Conservation (phyloP, 371 early-diverging fungal genomes). For the Saksenaea oblongispora region DNA sequence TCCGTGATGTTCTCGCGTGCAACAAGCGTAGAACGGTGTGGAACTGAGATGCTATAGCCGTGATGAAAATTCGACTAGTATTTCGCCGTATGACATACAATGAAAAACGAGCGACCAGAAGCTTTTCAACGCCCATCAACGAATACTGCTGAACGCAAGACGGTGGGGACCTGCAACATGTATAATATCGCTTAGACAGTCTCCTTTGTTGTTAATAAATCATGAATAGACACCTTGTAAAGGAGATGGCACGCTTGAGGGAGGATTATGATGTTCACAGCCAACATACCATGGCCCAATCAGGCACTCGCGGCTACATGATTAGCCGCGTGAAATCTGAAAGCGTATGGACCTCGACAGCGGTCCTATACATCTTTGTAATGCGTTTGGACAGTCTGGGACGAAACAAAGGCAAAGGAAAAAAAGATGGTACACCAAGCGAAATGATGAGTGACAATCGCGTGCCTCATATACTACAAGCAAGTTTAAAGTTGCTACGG, state of each 20-base stretch:
- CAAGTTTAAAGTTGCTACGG: not conserved
- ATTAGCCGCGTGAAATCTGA: no score
- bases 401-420: not conserved
- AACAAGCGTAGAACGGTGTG: not conserved
- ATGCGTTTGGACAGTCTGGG: no score
- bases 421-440: not conserved
- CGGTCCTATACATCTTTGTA: no score
- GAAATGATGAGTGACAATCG: not conserved
- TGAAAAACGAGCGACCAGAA: not conserved
- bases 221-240: no score
- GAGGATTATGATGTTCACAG: no score
- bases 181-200: not conserved
- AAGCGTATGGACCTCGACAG: no score
- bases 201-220: no score
- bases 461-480: slow-evolving; percentile 20
- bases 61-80: no score
- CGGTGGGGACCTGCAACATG: not conserved
- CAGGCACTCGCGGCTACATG: no score
- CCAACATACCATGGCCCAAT: no score
- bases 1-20: not conserved
- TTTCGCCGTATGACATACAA: not conserved
- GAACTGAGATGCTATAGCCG: not conserved
- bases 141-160: not conserved
- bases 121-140: not conserved
- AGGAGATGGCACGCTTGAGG: no score